Evolutionary conservation across 1,139 yeast genomes (phyloP), one percentile per base, ranked within the genome.

Genomic region (Debaryomyces psychrophilus): DNA sequence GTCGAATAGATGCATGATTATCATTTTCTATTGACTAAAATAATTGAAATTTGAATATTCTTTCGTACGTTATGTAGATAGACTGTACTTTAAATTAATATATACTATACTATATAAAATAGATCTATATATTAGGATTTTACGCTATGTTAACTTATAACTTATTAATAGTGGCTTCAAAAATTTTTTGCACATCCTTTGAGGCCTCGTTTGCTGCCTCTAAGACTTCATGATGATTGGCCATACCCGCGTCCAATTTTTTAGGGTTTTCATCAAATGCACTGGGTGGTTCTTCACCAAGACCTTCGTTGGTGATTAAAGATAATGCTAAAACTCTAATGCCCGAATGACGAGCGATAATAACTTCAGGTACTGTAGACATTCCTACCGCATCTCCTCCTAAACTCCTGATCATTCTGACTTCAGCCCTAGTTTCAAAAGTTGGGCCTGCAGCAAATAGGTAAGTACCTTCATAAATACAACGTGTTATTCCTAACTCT

Each of bases 331-430:
- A 71, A 3, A 90, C 96, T 52, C 75, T 76, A 69, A 95, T 66
- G 0, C 90, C 95, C 48, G 85, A 79, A 64, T 93, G 98, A 60
- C 97, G 84, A 2, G 97, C 98, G 11, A 89, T 86, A 53, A 90
- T 82, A 2, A 90, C 96, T 65, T 93, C 99, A 0, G 99, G 97
- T 29, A 92, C 97, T 0, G 98, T 93, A 49, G 96, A 87, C 99
- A 93, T 93, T 3, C 99, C 99, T 5, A 92, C 98, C 0, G 95
- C 89, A 66, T 93, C 97, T 41, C 90, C 97, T 6, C 98, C 98
- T 39, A 87, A 57, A 8, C 73, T 57, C 51, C 82, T 69, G 40
- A 92, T 73, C 76, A 85, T 77, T 49, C 96, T 75, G n/a, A 87
- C 87, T 67, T 93, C 98, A 0, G 98, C 97, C 56, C 97, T 76